These are phyloP conservation scores for Nicotiana tomentosiformis DNA, from an alignment of 257 asterid species.

Conservation along the genomic window DNA sequence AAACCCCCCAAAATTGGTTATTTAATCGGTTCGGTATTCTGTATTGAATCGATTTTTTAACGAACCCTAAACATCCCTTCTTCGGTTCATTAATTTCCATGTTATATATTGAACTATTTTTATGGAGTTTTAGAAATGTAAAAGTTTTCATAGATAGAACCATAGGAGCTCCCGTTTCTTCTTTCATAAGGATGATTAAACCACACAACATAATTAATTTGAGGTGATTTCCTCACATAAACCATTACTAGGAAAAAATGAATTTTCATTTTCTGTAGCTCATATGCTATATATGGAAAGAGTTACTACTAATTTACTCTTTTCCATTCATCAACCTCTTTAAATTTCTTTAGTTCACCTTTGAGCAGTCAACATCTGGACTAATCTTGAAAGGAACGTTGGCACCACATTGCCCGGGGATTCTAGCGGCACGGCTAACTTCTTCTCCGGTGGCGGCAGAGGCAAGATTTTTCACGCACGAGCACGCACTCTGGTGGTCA, in stretches of 20 bases:
- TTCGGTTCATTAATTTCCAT: too few species aligned
- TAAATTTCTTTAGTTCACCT: not conserved
- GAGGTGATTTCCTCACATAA: not conserved
- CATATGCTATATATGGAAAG: not conserved
- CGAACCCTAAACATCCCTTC: too few species aligned
- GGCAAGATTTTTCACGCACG: not conserved
- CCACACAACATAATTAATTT: not conserved
- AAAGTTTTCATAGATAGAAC: not conserved
- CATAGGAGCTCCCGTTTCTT: not conserved
- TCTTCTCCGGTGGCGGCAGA: not conserved
- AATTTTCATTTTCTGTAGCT: not conserved
- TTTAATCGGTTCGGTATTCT: too few species aligned
- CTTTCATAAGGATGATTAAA: not conserved
- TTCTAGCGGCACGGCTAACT: not conserved
- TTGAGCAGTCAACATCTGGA: not conserved
- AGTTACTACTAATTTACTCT: not conserved
- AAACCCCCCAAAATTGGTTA: too few species aligned
- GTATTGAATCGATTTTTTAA: too few species aligned
- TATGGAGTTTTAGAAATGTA: too few species aligned
- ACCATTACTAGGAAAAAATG: not conserved
- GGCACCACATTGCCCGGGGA: not conserved
- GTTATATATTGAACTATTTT: too few species aligned
- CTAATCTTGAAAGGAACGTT: not conserved
- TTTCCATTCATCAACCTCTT: not conserved
- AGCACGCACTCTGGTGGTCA: not conserved